Percentiles rank a stretch among this genome's conserved stretches.
Conservation (phyloP, 2,329 filamentous ascomycete species). For the Atkinsonella texensis region DNA sequence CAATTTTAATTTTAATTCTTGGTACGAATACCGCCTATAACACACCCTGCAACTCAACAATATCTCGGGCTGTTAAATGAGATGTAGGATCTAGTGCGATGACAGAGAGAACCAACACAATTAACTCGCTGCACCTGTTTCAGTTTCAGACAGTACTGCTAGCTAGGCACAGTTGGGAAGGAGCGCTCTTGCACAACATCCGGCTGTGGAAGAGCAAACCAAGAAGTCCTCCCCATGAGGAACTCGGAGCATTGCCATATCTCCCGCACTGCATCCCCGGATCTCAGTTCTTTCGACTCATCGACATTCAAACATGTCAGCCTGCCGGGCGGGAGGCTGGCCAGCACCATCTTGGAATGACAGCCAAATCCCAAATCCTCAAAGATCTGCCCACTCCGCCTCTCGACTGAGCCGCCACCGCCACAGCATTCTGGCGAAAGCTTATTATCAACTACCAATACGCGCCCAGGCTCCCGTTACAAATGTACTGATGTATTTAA, state of each 20-base stretch:
- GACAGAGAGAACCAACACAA: not conserved
- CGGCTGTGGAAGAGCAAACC: not conserved
- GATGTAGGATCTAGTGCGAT: too few species aligned
- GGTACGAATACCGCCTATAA: too few species aligned
- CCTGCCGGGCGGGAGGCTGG: slow-evolving; percentile 1
- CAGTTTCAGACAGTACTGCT: not conserved
- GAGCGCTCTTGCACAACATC: not conserved
- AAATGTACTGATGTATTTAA: too few species aligned
- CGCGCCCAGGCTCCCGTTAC: too few species aligned
- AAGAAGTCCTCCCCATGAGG: too few species aligned
- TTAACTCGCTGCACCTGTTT: not conserved
- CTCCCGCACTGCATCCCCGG: too few species aligned
- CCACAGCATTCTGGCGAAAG: not conserved
- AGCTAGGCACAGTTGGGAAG: not conserved
- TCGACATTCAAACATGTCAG: not conserved
- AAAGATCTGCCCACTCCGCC: not conserved
- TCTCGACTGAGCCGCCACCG: not conserved
- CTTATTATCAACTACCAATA: not conserved
- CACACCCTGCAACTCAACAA: too few species aligned
- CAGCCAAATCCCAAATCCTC: not conserved
- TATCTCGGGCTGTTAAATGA: too few species aligned
- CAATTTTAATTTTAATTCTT: not conserved
- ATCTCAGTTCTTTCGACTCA: too few species aligned
- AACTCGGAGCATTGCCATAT: too few species aligned
- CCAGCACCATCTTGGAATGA: not conserved